phyloP scores from a whole-genome alignment of 257 asterid species.

The Fraxinus excelsior region DNA sequence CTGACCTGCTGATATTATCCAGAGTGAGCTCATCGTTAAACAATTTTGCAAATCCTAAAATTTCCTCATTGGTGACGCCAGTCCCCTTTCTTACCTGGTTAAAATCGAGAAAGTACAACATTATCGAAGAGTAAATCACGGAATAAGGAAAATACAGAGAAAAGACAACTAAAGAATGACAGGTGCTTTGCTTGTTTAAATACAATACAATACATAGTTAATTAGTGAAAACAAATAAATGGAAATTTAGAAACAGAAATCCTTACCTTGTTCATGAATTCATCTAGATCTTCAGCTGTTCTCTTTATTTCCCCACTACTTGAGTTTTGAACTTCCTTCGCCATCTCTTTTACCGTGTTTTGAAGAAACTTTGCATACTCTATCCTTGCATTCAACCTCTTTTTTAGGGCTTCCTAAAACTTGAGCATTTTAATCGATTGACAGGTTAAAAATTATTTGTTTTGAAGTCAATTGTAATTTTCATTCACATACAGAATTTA shows the following conservation, averaged over 20 bases:
- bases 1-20: conserved; percentile 93
- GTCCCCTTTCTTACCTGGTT: conserved; percentile 88
- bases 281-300: conserved; percentile 98
- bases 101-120: conserved; percentile 14
- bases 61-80: conserved; percentile 82
- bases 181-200: conserved; percentile 13
- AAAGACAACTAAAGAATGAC: conserved; percentile 9
- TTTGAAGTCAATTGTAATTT: no score
- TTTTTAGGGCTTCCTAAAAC: conserved; percentile 75
- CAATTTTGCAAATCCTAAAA: conserved; percentile 90
- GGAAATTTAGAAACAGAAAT: background rate
- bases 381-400: conserved; percentile 82
- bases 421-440: conserved; percentile 9
- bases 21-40: conserved; percentile 96
- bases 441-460: no score
- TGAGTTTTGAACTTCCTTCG: conserved; percentile 89
- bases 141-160: conserved; percentile 11
- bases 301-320: conserved; percentile 82
- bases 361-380: conserved; percentile 97
- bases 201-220: background rate
- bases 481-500: no score
- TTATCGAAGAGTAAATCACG: conserved; percentile 8
- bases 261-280: conserved; percentile 75
- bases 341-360: conserved; percentile 96
- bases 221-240: background rate